phyloP scores from a whole-genome alignment of 345 rosid species.

The Mercurialis annua region DNA sequence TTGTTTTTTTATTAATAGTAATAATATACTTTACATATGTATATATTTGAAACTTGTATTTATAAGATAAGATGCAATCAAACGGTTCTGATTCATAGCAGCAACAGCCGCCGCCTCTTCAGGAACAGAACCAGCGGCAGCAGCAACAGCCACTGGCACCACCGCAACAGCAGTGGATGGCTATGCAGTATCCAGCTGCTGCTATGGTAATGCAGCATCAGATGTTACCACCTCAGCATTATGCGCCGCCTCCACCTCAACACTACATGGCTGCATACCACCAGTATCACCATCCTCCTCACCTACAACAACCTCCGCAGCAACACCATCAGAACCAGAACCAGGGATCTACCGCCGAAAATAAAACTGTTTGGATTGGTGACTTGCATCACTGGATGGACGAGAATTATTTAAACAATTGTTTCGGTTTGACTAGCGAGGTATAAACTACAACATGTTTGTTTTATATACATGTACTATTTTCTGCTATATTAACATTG shows the following conservation, averaged over 20 bases:
- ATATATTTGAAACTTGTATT: neutral
- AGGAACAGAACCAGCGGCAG: constrained; percentile 33
- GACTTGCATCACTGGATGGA: constrained; percentile 99
- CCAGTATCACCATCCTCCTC: constrained; percentile 26
- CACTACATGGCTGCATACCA: constrained; percentile 51
- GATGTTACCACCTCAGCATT: constrained; percentile 62
- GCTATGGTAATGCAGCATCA: constrained; percentile 91
- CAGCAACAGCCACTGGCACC: constrained; percentile 11
- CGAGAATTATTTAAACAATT: constrained; percentile 71
- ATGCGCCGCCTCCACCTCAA: constrained; percentile 48
- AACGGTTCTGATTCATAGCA: constrained; percentile 39
- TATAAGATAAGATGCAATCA: constrained; percentile 49
- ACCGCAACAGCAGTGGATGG: constrained; percentile 54
- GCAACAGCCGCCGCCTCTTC: constrained; percentile 22
- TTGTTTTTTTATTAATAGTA: too few species aligned
- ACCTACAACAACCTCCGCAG: constrained; percentile 30
- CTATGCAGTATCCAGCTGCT: constrained; percentile 74
- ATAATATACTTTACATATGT: neutral
- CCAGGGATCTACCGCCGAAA: constrained; percentile 60
- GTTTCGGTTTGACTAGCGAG: constrained; percentile 78
- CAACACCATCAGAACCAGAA: constrained; percentile 39
- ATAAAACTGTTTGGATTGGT: constrained; percentile 88
- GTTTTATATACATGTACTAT: neutral
- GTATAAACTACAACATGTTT: constrained; percentile 26
- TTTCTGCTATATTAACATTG: too few species aligned